These are phyloP conservation scores for Penicillium sumatraense DNA, from an alignment of 2,329 filamentous ascomycete species.

Conservation along the genomic window DNA sequence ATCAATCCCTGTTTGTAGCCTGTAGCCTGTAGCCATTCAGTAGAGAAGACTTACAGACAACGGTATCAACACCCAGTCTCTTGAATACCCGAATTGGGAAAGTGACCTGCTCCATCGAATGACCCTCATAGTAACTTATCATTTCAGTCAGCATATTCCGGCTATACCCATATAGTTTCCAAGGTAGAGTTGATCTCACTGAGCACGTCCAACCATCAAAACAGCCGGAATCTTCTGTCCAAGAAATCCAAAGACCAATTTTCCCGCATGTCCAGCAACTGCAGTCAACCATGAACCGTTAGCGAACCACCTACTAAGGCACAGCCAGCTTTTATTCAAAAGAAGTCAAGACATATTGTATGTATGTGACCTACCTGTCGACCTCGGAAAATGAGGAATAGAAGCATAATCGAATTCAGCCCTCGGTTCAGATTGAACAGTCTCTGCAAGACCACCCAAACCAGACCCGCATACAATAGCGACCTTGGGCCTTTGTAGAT, in stretches of 20 bases:
- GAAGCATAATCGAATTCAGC: conserved; percentile 61
- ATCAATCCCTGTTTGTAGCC: not conserved
- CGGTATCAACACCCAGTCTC: conserved; percentile 62
- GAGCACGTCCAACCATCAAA: conserved; percentile 67
- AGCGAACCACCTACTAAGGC: too few relatives aligned
- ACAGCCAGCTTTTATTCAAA: too few relatives aligned
- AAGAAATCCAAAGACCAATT: conserved; percentile 66
- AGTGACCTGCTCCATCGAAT: conserved; percentile 65
- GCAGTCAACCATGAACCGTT: conserved; percentile 28
- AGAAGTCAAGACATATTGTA: not conserved
- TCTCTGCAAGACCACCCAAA: conserved; percentile 63
- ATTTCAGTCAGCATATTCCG: too few relatives aligned
- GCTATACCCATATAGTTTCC: not conserved
- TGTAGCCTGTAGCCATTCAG: not conserved
- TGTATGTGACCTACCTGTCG: conserved; percentile 60
- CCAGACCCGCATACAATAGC: conserved; percentile 70
- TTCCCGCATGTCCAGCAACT: conserved; percentile 66
- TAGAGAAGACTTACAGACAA: conserved; percentile 53
- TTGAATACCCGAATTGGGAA: conserved; percentile 70
- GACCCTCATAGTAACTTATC: conserved; percentile 67
- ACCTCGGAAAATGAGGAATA: conserved; percentile 65
- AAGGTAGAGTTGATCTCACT: conserved; percentile 53
- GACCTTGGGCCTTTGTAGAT: conserved; percentile 59
- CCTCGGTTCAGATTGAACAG: conserved; percentile 55
- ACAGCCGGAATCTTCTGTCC: conserved; percentile 61